Percentiles rank a stretch among this genome's conserved stretches.
Conservation (phyloP, 768 basidiomycete genomes). For the Trametes meyenii region DNA sequence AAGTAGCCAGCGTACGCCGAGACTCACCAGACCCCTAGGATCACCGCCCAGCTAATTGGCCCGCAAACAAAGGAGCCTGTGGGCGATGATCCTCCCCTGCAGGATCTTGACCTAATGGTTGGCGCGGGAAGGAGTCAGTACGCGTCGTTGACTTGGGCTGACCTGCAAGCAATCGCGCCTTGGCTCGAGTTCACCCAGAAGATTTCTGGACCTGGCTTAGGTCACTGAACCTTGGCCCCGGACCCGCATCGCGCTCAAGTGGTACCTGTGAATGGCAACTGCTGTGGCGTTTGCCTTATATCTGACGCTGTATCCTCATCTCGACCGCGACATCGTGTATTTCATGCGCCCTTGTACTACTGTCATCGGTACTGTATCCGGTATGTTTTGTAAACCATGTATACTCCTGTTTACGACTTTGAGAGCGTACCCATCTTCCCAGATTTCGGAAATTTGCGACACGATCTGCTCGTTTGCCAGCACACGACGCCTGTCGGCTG, state of each 20-base stretch:
- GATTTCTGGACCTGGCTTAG: constrained; percentile 75
- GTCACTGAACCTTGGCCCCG: constrained; percentile 38
- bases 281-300: background rate
- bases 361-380: background rate
- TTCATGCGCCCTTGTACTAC: background rate
- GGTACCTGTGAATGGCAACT: background rate
- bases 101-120: constrained; percentile 51
- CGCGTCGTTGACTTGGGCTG: constrained; percentile 70
- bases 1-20: background rate
- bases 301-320: background rate
- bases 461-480: background rate
- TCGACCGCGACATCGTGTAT: background rate
- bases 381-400: constrained; percentile 11
- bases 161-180: constrained; percentile 72
- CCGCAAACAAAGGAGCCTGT: constrained; percentile 43
- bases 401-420: constrained; percentile 10
- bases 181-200: constrained; percentile 75
- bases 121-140: constrained; percentile 59
- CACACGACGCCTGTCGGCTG: background rate
- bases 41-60: constrained; percentile 61
- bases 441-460: background rate
- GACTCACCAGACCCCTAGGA: constrained; percentile 41
- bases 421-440: background rate
- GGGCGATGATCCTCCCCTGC: constrained; percentile 40
- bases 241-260: no score